Base-by-base conservation (phyloP, 257 asterid genomes). In the Anisodus acutangulus region DNA sequence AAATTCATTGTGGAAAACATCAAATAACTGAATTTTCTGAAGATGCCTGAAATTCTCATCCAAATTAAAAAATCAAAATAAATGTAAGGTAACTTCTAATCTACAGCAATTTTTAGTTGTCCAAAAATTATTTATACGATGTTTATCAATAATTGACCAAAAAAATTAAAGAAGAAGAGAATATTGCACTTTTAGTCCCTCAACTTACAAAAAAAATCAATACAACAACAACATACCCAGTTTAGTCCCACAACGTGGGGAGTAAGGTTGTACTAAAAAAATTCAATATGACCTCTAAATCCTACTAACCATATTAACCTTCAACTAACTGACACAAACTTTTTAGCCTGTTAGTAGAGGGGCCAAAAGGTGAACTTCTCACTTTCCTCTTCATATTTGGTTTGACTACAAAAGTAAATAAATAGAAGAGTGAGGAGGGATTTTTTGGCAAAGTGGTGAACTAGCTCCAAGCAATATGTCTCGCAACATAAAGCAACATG, bases 351-450 rank as follows among this genome's bases (percentile, higher is more conserved):
- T 49, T 6, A 74, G 22, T 49, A 49, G 45, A 74, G 62, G 81
- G 81, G 49, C 62, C 81, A 74, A 74, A 72, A 11, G 45, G 45
- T 74, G 81, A 74, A 62, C 12, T 74, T n/a, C n/a, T n/a, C n/a
- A n/a, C n/a, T n/a, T n/a, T n/a, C n/a, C n/a, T n/a, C n/a, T n/a
- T n/a, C n/a, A n/a, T n/a, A n/a, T n/a, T n/a, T n/a, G n/a, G n/a
- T n/a, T n/a, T n/a, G n/a, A n/a, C n/a, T n/a, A n/a, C n/a, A n/a
- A n/a, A n/a, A n/a, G n/a, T n/a, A n/a, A n/a, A n/a, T n/a, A n/a
- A n/a, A n/a, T n/a, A n/a, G n/a, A n/a, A n/a, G n/a, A n/a, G n/a
- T n/a, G n/a, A n/a, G n/a, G n/a, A n/a, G n/a, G n/a, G n/a, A n/a
- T n/a, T n/a, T n/a, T n/a, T n/a, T n/a, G n/a, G n/a, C n/a, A n/a